These are phyloP conservation scores for Lizonia empirigonia DNA, from an alignment of 2,329 filamentous ascomycete species.

Conservation along the genomic window DNA sequence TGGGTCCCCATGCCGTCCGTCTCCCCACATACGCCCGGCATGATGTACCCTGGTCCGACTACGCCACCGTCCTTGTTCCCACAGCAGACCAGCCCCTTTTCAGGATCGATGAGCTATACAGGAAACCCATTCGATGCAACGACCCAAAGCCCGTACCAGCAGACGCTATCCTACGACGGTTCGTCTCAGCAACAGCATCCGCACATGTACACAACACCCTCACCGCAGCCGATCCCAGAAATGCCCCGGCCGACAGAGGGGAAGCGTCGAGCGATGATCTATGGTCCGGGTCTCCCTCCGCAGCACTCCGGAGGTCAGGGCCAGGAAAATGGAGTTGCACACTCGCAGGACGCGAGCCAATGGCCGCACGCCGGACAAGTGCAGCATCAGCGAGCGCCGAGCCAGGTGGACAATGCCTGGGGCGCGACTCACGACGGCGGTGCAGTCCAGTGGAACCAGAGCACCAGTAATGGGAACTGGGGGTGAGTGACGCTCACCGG, in stretches of 20 bases:
- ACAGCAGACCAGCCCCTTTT: conserved; percentile 36
- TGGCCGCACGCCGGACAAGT: conserved; percentile 4
- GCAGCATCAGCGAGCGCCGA: conserved; percentile 8
- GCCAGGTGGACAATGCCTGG: conserved; percentile 6
- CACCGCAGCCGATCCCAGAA: conserved; percentile 37
- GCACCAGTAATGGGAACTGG: conserved; percentile 5
- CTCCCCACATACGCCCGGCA: conserved; percentile 30
- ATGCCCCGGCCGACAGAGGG: conserved; percentile 43
- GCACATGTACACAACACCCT: conserved; percentile 32
- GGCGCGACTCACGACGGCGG: conserved; percentile 6
- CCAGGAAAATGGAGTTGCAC: conserved; percentile 6
- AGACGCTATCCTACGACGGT: conserved; percentile 20
- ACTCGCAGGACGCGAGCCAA: conserved; percentile 5
- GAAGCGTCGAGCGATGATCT: conserved; percentile 39
- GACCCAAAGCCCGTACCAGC: conserved; percentile 23
- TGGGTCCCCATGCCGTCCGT: conserved; percentile 35
- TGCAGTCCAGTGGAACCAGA: conserved; percentile 12
- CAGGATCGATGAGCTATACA: conserved; percentile 37
- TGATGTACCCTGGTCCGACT: conserved; percentile 37
- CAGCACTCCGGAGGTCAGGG: conserved; percentile 11
- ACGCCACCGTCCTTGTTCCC: conserved; percentile 40
- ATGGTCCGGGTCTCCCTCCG: conserved; percentile 31
- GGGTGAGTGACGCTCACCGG: neutral
- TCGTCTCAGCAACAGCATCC: conserved; percentile 17
- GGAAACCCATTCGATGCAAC: conserved; percentile 28